Conservation (phyloP, 2,329 filamentous ascomycete species). For the Fusarium abutilonis region DNA sequence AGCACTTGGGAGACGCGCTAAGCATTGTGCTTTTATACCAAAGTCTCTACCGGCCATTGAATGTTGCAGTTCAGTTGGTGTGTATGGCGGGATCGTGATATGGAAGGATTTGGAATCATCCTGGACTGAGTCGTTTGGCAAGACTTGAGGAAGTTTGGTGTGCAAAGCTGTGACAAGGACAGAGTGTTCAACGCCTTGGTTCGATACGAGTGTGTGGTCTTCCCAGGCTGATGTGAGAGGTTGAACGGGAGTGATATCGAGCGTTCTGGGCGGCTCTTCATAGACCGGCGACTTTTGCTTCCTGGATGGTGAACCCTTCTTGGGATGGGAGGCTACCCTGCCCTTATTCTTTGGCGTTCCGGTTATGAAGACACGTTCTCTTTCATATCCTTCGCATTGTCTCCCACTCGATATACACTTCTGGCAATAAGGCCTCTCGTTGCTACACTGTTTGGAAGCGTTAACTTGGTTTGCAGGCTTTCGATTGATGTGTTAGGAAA, state of each 20-base stretch:
- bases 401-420: slow-evolving; percentile 68
- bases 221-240: slow-evolving; percentile 63
- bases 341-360: slow-evolving; percentile 65
- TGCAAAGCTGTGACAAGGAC: slow-evolving; percentile 59
- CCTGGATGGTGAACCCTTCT: slow-evolving; percentile 51
- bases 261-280: slow-evolving; percentile 34
- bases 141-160: slow-evolving; percentile 53
- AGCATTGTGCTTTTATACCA: slow-evolving; percentile 55
- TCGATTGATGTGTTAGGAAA: neutral
- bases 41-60: slow-evolving; percentile 52
- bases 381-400: slow-evolving; percentile 69
- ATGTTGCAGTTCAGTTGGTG: slow-evolving; percentile 52
- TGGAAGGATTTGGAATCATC: slow-evolving; percentile 45
- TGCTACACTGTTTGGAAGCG: slow-evolving; percentile 63
- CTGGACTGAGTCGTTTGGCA: slow-evolving; percentile 41
- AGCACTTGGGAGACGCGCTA: slow-evolving; percentile 53
- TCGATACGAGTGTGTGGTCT: slow-evolving; percentile 56
- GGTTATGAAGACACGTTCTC: slow-evolving; percentile 71
- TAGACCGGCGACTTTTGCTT: slow-evolving; percentile 45
- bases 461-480: slow-evolving; percentile 5
- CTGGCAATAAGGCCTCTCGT: slow-evolving; percentile 67
- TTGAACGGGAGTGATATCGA: slow-evolving; percentile 49
- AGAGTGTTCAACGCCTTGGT: slow-evolving; percentile 50
- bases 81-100: slow-evolving; percentile 54
- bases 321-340: slow-evolving; percentile 66